Conservation (phyloP, 106 monocot species). For the Apostasia ramifera region DNA sequence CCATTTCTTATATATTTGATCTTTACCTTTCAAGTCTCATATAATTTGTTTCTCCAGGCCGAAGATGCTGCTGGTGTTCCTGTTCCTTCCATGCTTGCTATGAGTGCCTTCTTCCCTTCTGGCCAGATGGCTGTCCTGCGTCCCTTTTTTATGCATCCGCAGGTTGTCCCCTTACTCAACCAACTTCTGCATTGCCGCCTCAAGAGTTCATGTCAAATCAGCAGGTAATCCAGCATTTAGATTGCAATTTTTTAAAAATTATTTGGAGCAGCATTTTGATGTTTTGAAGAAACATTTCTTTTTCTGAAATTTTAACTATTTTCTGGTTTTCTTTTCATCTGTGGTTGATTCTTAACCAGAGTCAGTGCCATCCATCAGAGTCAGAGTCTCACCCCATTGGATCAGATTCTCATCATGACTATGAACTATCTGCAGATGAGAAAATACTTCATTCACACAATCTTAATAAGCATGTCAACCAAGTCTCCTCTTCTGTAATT, state of each 20-base stretch:
- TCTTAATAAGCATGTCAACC: conserved; percentile 22
- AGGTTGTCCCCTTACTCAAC: conserved; percentile 48
- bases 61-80: conserved; percentile 41
- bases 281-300: too few relatives aligned
- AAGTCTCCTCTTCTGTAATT: conserved; percentile 14
- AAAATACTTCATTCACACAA: conserved; percentile 26
- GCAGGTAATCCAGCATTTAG: conserved; percentile 32
- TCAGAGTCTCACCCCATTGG: conserved; percentile 22
- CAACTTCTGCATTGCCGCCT: conserved; percentile 18
- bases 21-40: too few relatives aligned
- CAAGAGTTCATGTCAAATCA: conserved; percentile 38
- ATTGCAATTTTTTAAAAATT: too few relatives aligned
- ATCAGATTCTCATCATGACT: conserved; percentile 31
- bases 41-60: conserved; percentile 30
- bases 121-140: conserved; percentile 52
- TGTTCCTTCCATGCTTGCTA: conserved; percentile 44
- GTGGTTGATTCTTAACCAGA: too few relatives aligned
- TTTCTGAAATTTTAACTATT: too few relatives aligned
- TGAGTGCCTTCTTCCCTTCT: conserved; percentile 44
- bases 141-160: conserved; percentile 71
- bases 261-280: too few relatives aligned
- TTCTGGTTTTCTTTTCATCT: too few relatives aligned
- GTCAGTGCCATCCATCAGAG: conserved; percentile 28
- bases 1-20: too few relatives aligned
- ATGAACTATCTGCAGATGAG: conserved; percentile 28